Evolutionary conservation across 202 grass and related monocot genomes (phyloP), one percentile per base, ranked within the genome.

Genomic region (Tripidium arundinaceum): DNA sequence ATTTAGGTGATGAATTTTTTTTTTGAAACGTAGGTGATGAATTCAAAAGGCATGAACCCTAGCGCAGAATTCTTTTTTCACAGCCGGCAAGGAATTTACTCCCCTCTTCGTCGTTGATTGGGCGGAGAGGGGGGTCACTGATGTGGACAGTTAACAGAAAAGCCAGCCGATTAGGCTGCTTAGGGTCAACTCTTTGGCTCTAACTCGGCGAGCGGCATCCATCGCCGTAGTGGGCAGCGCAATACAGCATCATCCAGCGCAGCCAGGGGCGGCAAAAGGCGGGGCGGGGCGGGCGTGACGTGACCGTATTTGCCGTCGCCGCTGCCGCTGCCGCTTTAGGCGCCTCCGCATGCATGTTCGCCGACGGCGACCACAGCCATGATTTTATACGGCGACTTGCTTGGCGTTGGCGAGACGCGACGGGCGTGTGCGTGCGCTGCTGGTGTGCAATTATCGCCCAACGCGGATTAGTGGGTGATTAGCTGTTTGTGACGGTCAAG

Each of bases 121-220:
- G 26, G 19, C 2, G n/a, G n/a, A n/a, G n/a, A n/a, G n/a, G n/a
- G 38, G 54, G 54, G 7, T 19, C 66, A 6, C 38, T 73, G 79
- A 74, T 15, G 7, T n/a, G 42, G 80, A 65, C 70, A 24, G 47
- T 82, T 82, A 74, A 65, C 69, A 10, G 80, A 82, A 74, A 65
- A 82, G 26, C 29, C 2, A 33, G 34, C 28, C 3, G 8, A 38
- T 1, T 77, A 6, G 24, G 8, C 14, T 9, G 8, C 0, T 36
- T 34, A 29, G 29, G 19, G 81, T 76, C 49, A 69, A 69, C 81
- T 11, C 25, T n/a, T 33, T 0, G 8, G 11, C 68, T 18, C 24
- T 26, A 58, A 83, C 81, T 76, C 54, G 54, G n/a, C 55, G 79
- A 33, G 26, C 54, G 49, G 31, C 33, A 19, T 9, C 25, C 78